Conservation (phyloP, 2,329 filamentous ascomycete genomes). For the Diaporthe sp. region DNA sequence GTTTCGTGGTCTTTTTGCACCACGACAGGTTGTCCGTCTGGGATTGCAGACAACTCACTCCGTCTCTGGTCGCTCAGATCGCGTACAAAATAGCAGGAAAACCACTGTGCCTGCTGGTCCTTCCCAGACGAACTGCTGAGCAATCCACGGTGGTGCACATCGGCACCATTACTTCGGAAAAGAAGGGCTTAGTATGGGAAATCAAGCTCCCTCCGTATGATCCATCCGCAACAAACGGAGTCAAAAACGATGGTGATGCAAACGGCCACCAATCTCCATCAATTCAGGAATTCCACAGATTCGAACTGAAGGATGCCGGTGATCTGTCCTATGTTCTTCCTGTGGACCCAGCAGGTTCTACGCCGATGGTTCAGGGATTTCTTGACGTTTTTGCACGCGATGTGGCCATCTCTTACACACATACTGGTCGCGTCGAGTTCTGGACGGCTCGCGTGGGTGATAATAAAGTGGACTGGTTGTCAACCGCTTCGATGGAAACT, state of each 20-base stretch:
- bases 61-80: slow-evolving; percentile 67
- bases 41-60: slow-evolving; percentile 75
- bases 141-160: slow-evolving; percentile 73
- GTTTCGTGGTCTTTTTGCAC: slow-evolving; percentile 84
- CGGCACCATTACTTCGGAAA: slow-evolving; percentile 83
- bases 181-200: slow-evolving; percentile 86
- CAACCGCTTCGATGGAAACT: slow-evolving; percentile 85
- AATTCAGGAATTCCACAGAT: slow-evolving; percentile 76
- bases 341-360: slow-evolving; percentile 85
- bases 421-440: slow-evolving; percentile 78
- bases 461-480: slow-evolving; percentile 80
- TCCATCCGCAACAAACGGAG: slow-evolving; percentile 35
- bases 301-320: slow-evolving; percentile 71
- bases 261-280: slow-evolving; percentile 50
- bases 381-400: slow-evolving; percentile 89
- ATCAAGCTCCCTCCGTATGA: slow-evolving; percentile 67
- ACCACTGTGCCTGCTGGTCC: slow-evolving; percentile 81
- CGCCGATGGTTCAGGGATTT: slow-evolving; percentile 78
- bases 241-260: slow-evolving; percentile 33
- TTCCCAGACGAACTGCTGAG: slow-evolving; percentile 71
- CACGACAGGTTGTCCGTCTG: slow-evolving; percentile 78
- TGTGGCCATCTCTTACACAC: slow-evolving; percentile 86
- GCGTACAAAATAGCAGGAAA: slow-evolving; percentile 73
- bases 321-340: slow-evolving; percentile 77
- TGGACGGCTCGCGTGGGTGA: slow-evolving; percentile 84